Evolutionary conservation across 805 yeast genomes (phyloP), one percentile per base, ranked within the genome.

Genomic region (Pichia scutulata): DNA sequence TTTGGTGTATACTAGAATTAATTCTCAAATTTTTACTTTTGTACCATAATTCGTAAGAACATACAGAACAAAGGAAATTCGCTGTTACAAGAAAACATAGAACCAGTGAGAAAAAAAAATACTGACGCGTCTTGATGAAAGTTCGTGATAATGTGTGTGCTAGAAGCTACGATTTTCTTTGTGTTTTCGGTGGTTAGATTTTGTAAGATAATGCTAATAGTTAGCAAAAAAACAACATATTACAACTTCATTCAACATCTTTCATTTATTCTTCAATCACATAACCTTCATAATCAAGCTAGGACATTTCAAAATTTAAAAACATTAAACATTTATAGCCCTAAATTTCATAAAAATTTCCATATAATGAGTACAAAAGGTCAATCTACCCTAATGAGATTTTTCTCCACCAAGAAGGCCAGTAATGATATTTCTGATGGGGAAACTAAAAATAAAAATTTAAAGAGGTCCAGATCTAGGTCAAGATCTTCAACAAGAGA

Each of bases 321-420:
- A 30, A 30, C 36, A 30, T 13, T 10, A 26, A 26, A 3, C 13
- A 26, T 8, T 7, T 26, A 26, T 10, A 7, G n/a, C n/a, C 14
- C 9, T 13, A 28, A 28, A 2, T 28, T n/a, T n/a, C n/a, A 28
- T 28, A 28, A 28, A 3, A 28, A 28, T 8, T 13, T 13, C 12
- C 7, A 28, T 13, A 28, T 28, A 2, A 23, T 41, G 45, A 39
- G 41, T 12, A 18, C 22, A 9, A 41, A 45, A 22, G 42, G 22
- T 10, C 57, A 54, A 24, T 45, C 51, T 4, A 51, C 55, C 23
- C 41, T 54, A 19, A 46, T 54, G 51, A 43, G 57, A 23, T 54
- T 54, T 39, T 54, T 54, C 26, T 45, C 56, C 10, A 51, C 50
- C 4, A 49, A 49, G 28, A 51, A 47, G 7, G 30, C 37, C 2